phyloP scores from a whole-genome alignment of 2,329 filamentous ascomycete genomes.

The Ciborinia camelliae region DNA sequence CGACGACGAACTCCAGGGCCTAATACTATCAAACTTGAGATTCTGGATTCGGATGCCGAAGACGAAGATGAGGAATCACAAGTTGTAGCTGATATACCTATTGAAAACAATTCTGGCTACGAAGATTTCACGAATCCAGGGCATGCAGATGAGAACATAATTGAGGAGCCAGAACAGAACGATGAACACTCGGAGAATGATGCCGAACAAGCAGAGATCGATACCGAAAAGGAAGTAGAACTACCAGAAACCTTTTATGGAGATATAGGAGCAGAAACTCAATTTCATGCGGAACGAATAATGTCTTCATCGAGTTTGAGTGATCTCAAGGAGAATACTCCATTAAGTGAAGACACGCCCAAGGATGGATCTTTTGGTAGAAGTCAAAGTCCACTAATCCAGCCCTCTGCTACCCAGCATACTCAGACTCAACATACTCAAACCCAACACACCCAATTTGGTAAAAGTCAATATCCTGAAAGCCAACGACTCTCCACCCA shows the following conservation, averaged over 20 bases:
- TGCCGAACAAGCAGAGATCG: background rate
- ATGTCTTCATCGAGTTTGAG: slow-evolving; percentile 13
- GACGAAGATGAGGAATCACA: slow-evolving; percentile 17
- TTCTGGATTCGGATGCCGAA: slow-evolving; percentile 35
- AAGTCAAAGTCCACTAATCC: slow-evolving; percentile 23
- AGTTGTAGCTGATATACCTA: background rate
- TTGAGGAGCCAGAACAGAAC: background rate
- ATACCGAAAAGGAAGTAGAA: background rate
- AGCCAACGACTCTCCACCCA: slow-evolving; percentile 52
- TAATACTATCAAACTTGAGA: slow-evolving; percentile 26
- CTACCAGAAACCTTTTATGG: slow-evolving; percentile 34
- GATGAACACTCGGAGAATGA: background rate
- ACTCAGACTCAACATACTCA: slow-evolving; percentile 6
- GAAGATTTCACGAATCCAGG: background rate
- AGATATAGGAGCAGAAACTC: slow-evolving; percentile 32
- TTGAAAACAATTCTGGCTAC: background rate
- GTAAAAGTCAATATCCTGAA: slow-evolving; percentile 36
- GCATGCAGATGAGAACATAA: background rate
- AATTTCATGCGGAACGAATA: slow-evolving; percentile 26
- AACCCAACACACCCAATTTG: slow-evolving; percentile 10
- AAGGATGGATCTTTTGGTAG: background rate
- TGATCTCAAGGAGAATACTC: background rate
- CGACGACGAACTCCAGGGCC: background rate
- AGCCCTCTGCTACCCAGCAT: background rate
- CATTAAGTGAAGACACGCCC: slow-evolving; percentile 16